These are phyloP conservation scores for Phylloporus sp. DNA, from an alignment of 768 basidiomycete species.

Conservation along the genomic window DNA sequence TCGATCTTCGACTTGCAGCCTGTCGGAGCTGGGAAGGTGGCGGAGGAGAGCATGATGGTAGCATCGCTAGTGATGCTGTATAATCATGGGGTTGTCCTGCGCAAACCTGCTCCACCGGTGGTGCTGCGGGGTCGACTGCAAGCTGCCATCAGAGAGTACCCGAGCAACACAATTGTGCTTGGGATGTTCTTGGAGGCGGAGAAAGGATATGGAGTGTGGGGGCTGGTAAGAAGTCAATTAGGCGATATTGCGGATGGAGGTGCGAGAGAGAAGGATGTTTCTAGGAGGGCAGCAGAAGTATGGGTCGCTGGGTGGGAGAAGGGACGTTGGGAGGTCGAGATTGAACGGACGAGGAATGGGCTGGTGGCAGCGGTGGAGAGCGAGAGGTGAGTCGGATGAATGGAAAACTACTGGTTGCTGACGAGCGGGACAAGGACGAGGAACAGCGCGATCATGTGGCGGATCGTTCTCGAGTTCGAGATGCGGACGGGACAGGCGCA, in stretches of 20 bases:
- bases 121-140: slow-evolving; percentile 56
- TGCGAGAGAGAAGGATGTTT: slow-evolving; percentile 49
- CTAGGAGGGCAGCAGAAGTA: slow-evolving; percentile 60
- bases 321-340: slow-evolving; percentile 65
- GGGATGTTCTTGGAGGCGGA: slow-evolving; percentile 75
- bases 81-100: slow-evolving; percentile 51
- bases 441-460: slow-evolving; percentile 66
- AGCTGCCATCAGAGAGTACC: slow-evolving; percentile 53
- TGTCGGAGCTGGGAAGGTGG: slow-evolving; percentile 6
- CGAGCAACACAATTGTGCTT: slow-evolving; percentile 67
- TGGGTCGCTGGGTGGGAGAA: slow-evolving; percentile 82
- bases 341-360: slow-evolving; percentile 66
- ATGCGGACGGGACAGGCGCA: slow-evolving; percentile 55
- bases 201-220: slow-evolving; percentile 77
- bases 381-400: slow-evolving; percentile 50
- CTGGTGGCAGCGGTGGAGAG: slow-evolving; percentile 59
- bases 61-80: slow-evolving; percentile 59
- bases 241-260: slow-evolving; percentile 41
- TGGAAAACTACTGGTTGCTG: neutral
- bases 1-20: slow-evolving; percentile 34
- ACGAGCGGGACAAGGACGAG: slow-evolving; percentile 47
- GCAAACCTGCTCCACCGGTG: slow-evolving; percentile 53
- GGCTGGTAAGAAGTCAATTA: slow-evolving; percentile 55
- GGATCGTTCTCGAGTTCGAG: slow-evolving; percentile 74
- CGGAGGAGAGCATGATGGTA: slow-evolving; percentile 52